Evolutionary conservation across 148 eudicot species (phyloP).

Genomic region (Drosera capensis): DNA sequence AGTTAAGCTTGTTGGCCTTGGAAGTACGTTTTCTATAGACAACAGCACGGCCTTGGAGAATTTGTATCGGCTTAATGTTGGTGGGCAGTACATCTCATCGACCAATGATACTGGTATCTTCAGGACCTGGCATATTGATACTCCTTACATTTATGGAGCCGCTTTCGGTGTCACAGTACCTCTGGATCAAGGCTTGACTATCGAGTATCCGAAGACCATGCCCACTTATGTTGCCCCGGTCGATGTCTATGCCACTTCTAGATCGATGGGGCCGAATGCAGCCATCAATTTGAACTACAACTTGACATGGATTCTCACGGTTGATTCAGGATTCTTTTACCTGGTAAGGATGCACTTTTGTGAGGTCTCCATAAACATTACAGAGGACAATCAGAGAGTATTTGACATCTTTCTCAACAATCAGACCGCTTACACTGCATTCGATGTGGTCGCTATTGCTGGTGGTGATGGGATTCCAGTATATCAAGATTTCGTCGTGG

Average conservation of each 20-base stretch:
- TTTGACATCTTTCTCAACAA: conserved; percentile 58
- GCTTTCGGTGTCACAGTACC: conserved; percentile 35
- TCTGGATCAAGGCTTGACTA: conserved; percentile 22
- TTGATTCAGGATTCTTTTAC: conserved; percentile 64
- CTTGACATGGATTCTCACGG: conserved; percentile 59
- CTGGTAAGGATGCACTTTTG: conserved; percentile 91
- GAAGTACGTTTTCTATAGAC: conserved; percentile 16
- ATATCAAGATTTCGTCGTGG: conserved; percentile 42
- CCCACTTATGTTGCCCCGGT: conserved; percentile 64
- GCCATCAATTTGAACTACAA: conserved; percentile 41
- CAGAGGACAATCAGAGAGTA: conserved; percentile 37
- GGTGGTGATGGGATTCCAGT: conserved; percentile 27
- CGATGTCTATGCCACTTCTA: conserved; percentile 56
- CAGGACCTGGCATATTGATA: conserved; percentile 66
- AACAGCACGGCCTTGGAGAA: conserved; percentile 72
- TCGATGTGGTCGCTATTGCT: conserved; percentile 52
- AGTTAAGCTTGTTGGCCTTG: conserved; percentile 30
- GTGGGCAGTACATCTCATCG: conserved; percentile 73
- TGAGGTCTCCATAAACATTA: conserved; percentile 28
- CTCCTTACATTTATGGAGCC: conserved; percentile 49
- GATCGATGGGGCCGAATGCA: conserved; percentile 54
- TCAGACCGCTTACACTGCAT: conserved; percentile 36
- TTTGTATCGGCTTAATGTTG: conserved; percentile 65
- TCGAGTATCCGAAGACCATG: conserved; percentile 20
- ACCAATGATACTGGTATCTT: conserved; percentile 61